These are phyloP conservation scores for Chlamydomonas asymmetrica DNA, from an alignment of 139 green algal genomes.

Conservation along the genomic window DNA sequence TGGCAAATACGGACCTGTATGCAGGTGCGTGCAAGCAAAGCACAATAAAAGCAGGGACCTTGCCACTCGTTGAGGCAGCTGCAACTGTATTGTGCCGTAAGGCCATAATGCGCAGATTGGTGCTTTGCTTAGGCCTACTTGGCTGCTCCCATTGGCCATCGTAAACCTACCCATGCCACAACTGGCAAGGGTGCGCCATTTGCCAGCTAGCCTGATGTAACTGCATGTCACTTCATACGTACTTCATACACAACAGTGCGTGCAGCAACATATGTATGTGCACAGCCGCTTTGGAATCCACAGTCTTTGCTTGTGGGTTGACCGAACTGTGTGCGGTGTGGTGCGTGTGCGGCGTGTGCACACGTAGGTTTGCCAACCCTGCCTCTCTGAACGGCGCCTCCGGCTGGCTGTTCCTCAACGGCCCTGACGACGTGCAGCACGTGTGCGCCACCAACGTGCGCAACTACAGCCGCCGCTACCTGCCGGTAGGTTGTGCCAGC, in stretches of 20 bases:
- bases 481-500: constrained; percentile 45
- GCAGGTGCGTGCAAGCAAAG: constrained; percentile 20
- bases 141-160: not conserved
- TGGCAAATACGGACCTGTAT: constrained; percentile 55
- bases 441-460: constrained; percentile 60
- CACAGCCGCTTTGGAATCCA: not conserved
- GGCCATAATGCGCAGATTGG: no score
- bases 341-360: no score
- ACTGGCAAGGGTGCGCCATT: no score
- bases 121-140: no score
- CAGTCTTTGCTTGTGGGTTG: not conserved
- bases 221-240: no score
- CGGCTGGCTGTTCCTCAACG: constrained; percentile 67
- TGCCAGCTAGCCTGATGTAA: no score
- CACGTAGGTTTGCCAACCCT: constrained; percentile 53
- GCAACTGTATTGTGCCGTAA: no score
- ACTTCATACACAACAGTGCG: no score
- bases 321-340: not conserved
- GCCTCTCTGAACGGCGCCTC: constrained; percentile 53
- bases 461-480: constrained; percentile 72
- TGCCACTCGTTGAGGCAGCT: not conserved
- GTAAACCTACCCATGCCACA: not conserved
- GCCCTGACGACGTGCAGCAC: constrained; percentile 65
- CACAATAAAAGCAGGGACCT: not conserved
- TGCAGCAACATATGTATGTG: no score